Evolutionary conservation across 345 rosid genomes (phyloP).

Genomic region (Atalantia buxifolia): DNA sequence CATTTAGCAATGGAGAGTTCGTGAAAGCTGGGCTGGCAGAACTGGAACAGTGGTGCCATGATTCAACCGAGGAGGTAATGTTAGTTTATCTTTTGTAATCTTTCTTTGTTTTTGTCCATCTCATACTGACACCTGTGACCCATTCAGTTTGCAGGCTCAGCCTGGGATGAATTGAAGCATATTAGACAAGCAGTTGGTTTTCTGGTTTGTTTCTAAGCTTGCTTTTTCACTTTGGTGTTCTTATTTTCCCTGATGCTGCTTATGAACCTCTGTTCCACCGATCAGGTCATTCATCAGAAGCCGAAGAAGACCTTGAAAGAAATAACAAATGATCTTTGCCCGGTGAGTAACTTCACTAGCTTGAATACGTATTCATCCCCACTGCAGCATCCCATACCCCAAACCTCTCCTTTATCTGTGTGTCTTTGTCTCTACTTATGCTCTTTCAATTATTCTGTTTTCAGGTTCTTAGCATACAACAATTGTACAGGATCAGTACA

Average conservation of each 20-base stretch:
- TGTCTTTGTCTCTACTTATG: not conserved
- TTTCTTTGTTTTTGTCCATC: conserved; percentile 9
- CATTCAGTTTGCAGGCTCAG: conserved; percentile 74
- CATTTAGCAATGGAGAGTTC: conserved; percentile 94
- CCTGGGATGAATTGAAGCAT: conserved; percentile 93
- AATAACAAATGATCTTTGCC: conserved; percentile 92
- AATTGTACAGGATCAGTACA: conserved; percentile 85
- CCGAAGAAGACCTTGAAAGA: conserved; percentile 88
- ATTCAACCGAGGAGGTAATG: conserved; percentile 78
- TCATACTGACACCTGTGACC: conserved; percentile 12
- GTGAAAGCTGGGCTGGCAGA: conserved; percentile 92
- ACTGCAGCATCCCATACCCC: not conserved
- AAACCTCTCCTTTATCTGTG: not conserved
- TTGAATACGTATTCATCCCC: not conserved
- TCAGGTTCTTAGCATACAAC: conserved; percentile 94
- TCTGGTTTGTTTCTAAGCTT: conserved; percentile 48
- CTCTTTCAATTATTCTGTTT: conserved; percentile 7
- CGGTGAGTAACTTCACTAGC: conserved; percentile 39
- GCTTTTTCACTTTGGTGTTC: not conserved
- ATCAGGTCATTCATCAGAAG: conserved; percentile 91
- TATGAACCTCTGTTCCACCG: not conserved
- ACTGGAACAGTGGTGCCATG: conserved; percentile 86
- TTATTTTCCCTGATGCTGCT: not conserved
- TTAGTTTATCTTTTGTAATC: not conserved
- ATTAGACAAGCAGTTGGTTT: conserved; percentile 99